Evolutionary conservation across 2,329 filamentous ascomycete genomes (phyloP).

Genomic region (Xylaria sp.): DNA sequence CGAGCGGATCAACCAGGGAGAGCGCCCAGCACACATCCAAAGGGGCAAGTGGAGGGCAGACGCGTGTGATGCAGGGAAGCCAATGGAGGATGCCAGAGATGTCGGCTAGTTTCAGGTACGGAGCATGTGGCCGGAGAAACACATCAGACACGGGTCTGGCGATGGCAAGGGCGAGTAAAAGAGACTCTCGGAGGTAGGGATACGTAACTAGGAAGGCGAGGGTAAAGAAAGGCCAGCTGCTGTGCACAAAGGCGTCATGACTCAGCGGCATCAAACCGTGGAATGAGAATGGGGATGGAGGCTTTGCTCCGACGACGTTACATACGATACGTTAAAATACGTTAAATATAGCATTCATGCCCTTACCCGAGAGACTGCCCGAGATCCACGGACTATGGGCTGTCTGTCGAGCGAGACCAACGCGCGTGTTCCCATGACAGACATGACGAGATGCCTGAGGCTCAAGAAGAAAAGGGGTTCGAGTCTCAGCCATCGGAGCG

Average conservation of each 20-base stretch:
- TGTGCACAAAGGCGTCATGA: conserved; percentile 20
- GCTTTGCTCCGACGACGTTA: conserved; percentile 22
- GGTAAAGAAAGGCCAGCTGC: not conserved
- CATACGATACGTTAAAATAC: too few species aligned
- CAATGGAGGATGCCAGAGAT: not conserved
- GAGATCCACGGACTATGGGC: not conserved
- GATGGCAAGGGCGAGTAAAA: not conserved
- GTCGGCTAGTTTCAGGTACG: not conserved
- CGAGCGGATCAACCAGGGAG: conserved; percentile 39
- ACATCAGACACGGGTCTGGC: not conserved
- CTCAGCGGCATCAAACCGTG: not conserved
- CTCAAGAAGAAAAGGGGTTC: not conserved
- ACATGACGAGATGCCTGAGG: not conserved
- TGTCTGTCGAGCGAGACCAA: not conserved
- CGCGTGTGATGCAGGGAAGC: too few species aligned
- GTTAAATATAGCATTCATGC: not conserved
- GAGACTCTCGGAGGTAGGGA: not conserved
- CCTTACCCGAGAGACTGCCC: not conserved
- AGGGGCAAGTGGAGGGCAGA: not conserved
- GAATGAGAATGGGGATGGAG: conserved; percentile 6
- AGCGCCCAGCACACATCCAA: conserved; percentile 40
- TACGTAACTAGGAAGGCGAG: not conserved
- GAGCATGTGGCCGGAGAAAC: not conserved
- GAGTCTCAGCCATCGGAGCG: conserved; percentile 1
- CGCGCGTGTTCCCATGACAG: not conserved